Percentiles rank a stretch among this genome's conserved stretches.
phyloP scores from a whole-genome alignment of 176 grass and related monocot species.

The Hordeum marinum region DNA sequence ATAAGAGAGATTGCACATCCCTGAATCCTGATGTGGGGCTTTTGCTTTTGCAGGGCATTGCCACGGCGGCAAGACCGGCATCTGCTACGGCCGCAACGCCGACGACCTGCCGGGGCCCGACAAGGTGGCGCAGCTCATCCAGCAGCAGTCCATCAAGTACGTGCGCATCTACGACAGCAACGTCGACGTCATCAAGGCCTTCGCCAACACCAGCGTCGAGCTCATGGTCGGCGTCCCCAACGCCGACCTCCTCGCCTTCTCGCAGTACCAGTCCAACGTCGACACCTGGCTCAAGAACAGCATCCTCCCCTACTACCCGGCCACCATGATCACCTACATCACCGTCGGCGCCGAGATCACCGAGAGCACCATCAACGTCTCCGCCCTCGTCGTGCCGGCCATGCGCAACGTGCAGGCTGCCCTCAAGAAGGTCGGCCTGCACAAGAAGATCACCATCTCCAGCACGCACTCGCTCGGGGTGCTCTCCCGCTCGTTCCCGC shows the following conservation, averaged over 20 bases:
- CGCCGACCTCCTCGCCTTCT: conserved; percentile 88
- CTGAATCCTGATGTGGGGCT: not conserved
- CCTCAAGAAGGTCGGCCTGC: conserved; percentile 79
- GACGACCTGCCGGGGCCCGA: conserved; percentile 89
- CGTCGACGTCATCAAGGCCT: conserved; percentile 87
- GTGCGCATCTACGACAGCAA: conserved; percentile 94
- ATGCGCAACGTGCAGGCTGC: conserved; percentile 85
- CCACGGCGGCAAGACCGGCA: conserved; percentile 65
- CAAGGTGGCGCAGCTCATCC: conserved; percentile 73
- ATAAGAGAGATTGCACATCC: not conserved
- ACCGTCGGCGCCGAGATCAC: conserved; percentile 94
- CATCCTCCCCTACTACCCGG: conserved; percentile 88
- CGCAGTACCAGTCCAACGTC: conserved; percentile 98
- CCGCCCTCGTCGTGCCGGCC: conserved; percentile 70
- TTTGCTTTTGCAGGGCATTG: conserved; percentile 36
- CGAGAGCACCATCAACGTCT: conserved; percentile 64
- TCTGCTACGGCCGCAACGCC: conserved; percentile 91
- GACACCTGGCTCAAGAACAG: conserved; percentile 98
- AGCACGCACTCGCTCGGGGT: conserved; percentile 92
- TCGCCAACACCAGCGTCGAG: conserved; percentile 86
- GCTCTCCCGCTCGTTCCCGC: conserved; percentile 83
- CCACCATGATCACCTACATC: conserved; percentile 77
- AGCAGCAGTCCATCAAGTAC: conserved; percentile 79
- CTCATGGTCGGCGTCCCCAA: conserved; percentile 96
- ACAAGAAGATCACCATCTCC: conserved; percentile 91